A percentile compares a stretch with the other conserved stretches of the same genome.
These are phyloP conservation scores for Begonia fuchsioides DNA, from an alignment of 306 rosid genomes.

Conservation along the genomic window DNA sequence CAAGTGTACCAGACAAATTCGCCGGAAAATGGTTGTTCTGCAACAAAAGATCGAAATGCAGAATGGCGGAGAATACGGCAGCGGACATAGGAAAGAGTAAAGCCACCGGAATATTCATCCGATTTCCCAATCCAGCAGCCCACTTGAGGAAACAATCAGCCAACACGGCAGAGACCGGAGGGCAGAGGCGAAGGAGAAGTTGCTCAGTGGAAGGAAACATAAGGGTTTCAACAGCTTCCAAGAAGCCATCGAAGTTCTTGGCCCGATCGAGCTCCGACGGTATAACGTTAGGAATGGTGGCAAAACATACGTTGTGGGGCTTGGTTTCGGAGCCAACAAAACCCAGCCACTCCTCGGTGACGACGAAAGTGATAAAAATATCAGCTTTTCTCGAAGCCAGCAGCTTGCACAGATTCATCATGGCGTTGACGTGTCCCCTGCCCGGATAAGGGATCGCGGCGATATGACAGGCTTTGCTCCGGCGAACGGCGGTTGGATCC, in stretches of 20 bases:
- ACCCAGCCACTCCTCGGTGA: slow-evolving; percentile 38
- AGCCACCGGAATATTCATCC: slow-evolving; percentile 29
- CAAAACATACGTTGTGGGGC: slow-evolving; percentile 19
- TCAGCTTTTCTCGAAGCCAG: slow-evolving; percentile 6
- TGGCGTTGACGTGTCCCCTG: slow-evolving; percentile 38
- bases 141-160: slow-evolving; percentile 22
- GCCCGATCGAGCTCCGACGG: slow-evolving; percentile 23
- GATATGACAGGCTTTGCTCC: slow-evolving; percentile 7
- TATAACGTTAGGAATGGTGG: slow-evolving; percentile 26
- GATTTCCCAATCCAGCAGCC: slow-evolving; percentile 16
- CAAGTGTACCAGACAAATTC: slow-evolving; percentile 1
- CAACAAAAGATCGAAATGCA: slow-evolving; percentile 15
- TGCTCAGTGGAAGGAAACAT: slow-evolving; percentile 24
- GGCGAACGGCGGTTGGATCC: background rate
- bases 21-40: slow-evolving; percentile 3
- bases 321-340: slow-evolving; percentile 18
- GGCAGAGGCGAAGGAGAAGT: slow-evolving; percentile 19
- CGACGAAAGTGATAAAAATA: slow-evolving; percentile 26
- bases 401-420: slow-evolving; percentile 45
- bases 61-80: slow-evolving; percentile 15
- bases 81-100: slow-evolving; percentile 34
- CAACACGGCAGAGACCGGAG: slow-evolving; percentile 12
- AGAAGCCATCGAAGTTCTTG: slow-evolving; percentile 25
- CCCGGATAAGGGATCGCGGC: slow-evolving; percentile 32
- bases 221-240: slow-evolving; percentile 27